phyloP scores from a whole-genome alignment of 2,329 filamentous ascomycete genomes.

The Neoarthrinium moseri region DNA sequence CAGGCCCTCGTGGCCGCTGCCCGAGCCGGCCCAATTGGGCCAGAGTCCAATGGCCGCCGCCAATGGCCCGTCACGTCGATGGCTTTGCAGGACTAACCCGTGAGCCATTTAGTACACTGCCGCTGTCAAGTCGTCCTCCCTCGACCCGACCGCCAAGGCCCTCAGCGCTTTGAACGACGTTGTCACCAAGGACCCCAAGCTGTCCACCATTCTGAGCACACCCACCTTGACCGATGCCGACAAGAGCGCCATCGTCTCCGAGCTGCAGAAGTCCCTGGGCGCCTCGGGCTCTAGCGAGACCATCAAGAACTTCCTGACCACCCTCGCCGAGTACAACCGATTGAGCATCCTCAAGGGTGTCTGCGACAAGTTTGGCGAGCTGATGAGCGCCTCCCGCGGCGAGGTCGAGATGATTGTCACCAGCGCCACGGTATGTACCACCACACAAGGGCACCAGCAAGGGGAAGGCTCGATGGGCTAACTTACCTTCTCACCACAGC shows the following conservation, averaged over 20 bases:
- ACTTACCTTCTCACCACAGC: conserved; percentile 40
- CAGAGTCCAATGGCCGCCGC: too few species aligned
- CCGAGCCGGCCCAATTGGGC: too few species aligned
- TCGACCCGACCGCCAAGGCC: conserved; percentile 83
- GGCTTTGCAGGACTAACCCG: conserved; percentile 21
- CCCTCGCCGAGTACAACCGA: conserved; percentile 95
- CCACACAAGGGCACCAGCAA: not conserved
- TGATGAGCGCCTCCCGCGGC: conserved; percentile 86
- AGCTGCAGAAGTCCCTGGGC: conserved; percentile 83
- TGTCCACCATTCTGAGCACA: conserved; percentile 70
- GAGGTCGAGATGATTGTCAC: conserved; percentile 94
- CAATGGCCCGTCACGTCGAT: too few species aligned
- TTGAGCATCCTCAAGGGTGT: conserved; percentile 79
- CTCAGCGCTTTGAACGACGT: conserved; percentile 69
- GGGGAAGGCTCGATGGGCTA: too few species aligned
- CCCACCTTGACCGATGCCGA: conserved; percentile 77
- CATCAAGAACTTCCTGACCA: conserved; percentile 88
- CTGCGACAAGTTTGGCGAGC: conserved; percentile 78
- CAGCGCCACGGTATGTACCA: conserved; percentile 75
- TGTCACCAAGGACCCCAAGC: conserved; percentile 81
- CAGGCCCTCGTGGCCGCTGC: too few species aligned
- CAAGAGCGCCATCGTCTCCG: conserved; percentile 82
- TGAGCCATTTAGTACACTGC: conserved; percentile 81
- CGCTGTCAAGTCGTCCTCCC: conserved; percentile 79
- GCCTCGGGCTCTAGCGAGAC: conserved; percentile 68